Base-by-base conservation (phyloP, 2,329 filamentous ascomycete genomes). In the Trichophyton benhamiae region DNA sequence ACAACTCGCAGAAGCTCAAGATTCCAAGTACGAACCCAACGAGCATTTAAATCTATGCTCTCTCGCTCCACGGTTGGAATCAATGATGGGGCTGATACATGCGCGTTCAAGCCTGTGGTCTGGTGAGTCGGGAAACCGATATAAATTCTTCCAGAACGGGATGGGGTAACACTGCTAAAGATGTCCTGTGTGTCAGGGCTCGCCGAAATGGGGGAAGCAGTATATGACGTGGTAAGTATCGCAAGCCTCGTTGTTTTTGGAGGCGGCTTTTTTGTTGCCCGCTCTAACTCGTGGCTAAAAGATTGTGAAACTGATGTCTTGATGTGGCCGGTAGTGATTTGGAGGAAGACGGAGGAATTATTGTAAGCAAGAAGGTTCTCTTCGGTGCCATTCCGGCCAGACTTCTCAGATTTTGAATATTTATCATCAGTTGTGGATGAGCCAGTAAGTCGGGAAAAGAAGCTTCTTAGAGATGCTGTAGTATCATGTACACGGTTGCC, bases 71-170 rank as follows among this genome's bases (percentile, higher is more conserved):
- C 95, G 0, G 94, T 99, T 0, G 94, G 94, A 62, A 99, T 99
- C 13, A 99, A 86, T 0, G 92, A 96, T 0, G 91, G 94, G 0
- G 94, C 94, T 11, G 92, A 97, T 33, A 99, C 88, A 72, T 99
- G 94, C 71, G 95, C 88, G 15, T 92, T 88, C 30, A 92, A 85
- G 60, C 92, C 94, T 0, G 95, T 99, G 0, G 94, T 99, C 76
- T 99, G 94, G 67, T 92, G 91, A 1, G 94, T 99, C 2, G 94
- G 92, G 70, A 99, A 99, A 0, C 94, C 94, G 69, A 99, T 99
- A 69, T 97, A 99, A 60, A 99, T 88, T 60, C 89, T 86, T 5
- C 94, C 94, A 67, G 89, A 88, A 72, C 91, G 95, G 62, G 83
- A 90, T 1, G 94, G 94, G 3, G 97, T 76, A 0, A 99, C 91